A percentile compares a stretch with the other conserved stretches of the same genome.
Evolutionary conservation across 2,329 filamentous ascomycete species (phyloP).

Genomic region (Penicillium polonicum): DNA sequence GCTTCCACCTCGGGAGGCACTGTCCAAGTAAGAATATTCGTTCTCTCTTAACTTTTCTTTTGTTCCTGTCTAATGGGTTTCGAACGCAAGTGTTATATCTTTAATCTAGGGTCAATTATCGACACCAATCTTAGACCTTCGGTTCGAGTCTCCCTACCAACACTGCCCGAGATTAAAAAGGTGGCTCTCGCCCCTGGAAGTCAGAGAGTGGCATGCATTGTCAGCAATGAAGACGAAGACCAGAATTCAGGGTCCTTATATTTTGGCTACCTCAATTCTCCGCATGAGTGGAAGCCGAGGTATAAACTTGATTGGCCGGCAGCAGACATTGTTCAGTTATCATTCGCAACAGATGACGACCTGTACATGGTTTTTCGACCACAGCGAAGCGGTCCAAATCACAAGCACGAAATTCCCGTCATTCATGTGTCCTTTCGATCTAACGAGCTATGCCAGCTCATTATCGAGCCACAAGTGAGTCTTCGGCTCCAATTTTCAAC

Average conservation of each 20-base stretch:
- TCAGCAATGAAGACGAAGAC: neutral
- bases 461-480: neutral
- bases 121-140: neutral
- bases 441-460: neutral
- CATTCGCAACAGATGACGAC: neutral
- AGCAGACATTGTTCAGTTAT: neutral
- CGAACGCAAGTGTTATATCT: neutral
- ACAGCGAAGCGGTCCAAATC: neutral
- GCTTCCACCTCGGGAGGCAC: neutral
- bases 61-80: neutral
- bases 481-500: neutral
- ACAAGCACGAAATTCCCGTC: neutral
- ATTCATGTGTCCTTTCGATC: neutral
- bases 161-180: neutral
- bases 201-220: neutral
- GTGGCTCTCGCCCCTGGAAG: neutral
- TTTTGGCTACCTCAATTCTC: neutral
- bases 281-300: neutral
- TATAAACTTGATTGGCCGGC: neutral
- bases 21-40: neutral
- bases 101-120: neutral
- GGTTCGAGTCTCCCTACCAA: neutral
- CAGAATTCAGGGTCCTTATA: neutral
- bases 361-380: neutral
- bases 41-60: neutral